These are phyloP conservation scores for Orbilia javanica DNA, from an alignment of 2,329 filamentous ascomycete genomes.

Conservation along the genomic window DNA sequence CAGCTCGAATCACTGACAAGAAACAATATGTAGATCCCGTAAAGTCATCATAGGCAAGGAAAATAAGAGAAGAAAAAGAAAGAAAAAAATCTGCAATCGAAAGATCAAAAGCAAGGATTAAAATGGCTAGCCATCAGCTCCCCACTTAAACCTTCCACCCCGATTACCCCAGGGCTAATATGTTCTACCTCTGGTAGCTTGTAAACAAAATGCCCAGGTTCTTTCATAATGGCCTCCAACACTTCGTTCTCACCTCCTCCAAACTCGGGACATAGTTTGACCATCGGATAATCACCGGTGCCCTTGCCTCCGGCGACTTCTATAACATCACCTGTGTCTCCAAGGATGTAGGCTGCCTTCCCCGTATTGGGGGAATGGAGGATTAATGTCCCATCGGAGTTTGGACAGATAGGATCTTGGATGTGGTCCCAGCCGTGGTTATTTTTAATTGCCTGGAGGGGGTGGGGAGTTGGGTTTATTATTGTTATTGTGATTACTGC, in stretches of 20 bases:
- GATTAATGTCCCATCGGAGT: slow-evolving; percentile 29
- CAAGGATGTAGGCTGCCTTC: slow-evolving; percentile 37
- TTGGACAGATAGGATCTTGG: slow-evolving; percentile 44
- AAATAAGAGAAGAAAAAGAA: background rate
- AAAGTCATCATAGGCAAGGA: background rate
- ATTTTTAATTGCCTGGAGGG: slow-evolving; percentile 49
- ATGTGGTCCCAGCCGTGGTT: slow-evolving; percentile 42
- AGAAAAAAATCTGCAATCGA: background rate
- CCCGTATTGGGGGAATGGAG: slow-evolving; percentile 28
- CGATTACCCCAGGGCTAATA: background rate
- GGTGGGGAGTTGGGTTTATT: slow-evolving; percentile 43
- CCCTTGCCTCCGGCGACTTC: slow-evolving; percentile 36
- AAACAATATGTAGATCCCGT: background rate
- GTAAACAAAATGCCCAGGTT: slow-evolving; percentile 46
- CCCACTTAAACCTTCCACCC: background rate
- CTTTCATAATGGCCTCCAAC: slow-evolving; percentile 28
- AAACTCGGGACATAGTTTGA: slow-evolving; percentile 30
- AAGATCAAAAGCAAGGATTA: background rate
- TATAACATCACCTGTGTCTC: slow-evolving; percentile 39
- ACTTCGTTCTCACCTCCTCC: slow-evolving; percentile 29
- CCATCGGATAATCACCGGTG: slow-evolving; percentile 16
- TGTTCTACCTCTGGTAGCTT: slow-evolving; percentile 11
- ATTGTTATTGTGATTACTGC: slow-evolving; percentile 44
- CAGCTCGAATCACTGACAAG: background rate
- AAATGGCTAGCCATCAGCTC: background rate